Evolutionary conservation across 2,329 filamentous ascomycete genomes (phyloP).

Genomic region (Calonectria multiphialidica): DNA sequence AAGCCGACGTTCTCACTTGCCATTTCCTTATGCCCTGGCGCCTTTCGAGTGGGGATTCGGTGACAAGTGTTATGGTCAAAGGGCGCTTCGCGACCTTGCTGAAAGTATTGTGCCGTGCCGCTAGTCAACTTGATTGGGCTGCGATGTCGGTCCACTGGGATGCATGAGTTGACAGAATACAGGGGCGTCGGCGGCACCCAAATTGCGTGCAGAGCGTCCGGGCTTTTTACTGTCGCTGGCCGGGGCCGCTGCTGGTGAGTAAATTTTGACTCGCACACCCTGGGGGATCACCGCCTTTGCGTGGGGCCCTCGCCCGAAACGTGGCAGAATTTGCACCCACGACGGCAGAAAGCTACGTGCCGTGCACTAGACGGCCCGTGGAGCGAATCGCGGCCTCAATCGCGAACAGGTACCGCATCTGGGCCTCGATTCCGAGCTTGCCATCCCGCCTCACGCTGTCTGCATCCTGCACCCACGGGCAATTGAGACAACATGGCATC

Average conservation of each 20-base stretch:
- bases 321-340: slow-evolving; percentile 27
- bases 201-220: not conserved
- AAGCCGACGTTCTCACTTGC: slow-evolving; percentile 41
- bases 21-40: slow-evolving; percentile 43
- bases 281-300: slow-evolving; percentile 35
- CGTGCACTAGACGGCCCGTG: slow-evolving; percentile 1
- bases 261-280: slow-evolving; percentile 3
- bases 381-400: not conserved
- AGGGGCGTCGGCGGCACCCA: not conserved
- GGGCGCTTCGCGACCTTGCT: slow-evolving; percentile 28
- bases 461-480: not conserved
- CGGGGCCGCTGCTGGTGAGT: not conserved
- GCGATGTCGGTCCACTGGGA: slow-evolving; percentile 32
- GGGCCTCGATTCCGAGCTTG: not conserved
- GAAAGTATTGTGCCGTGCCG: slow-evolving; percentile 26
- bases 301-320: not conserved
- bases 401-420: not conserved
- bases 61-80: slow-evolving; percentile 39
- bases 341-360: not conserved
- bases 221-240: not conserved
- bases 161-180: not conserved
- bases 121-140: slow-evolving; percentile 39
- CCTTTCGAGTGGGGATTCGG: slow-evolving; percentile 40
- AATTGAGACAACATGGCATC: slow-evolving; percentile 34
- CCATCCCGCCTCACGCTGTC: not conserved